Conservation (phyloP, 2,329 filamentous ascomycete genomes). For the Talaromyces islandicus region DNA sequence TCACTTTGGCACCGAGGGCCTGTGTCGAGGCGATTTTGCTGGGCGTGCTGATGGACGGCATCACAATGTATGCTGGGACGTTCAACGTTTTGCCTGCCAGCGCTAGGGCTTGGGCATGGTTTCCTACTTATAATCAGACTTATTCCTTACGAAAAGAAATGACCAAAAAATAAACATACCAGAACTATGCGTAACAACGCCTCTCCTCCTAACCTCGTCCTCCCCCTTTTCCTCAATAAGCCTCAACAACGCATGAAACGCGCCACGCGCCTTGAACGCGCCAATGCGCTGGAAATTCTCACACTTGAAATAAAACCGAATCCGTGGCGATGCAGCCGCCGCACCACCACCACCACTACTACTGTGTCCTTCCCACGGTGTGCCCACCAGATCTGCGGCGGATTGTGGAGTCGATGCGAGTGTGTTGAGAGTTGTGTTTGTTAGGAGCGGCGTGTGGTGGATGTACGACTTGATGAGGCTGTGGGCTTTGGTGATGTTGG, state of each 20-base stretch:
- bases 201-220: conserved; percentile 56
- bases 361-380: conserved; percentile 49
- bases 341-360: too few species aligned
- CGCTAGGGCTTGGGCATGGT: conserved; percentile 88
- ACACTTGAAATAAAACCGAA: conserved; percentile 88
- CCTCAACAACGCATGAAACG: conserved; percentile 75
- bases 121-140: conserved; percentile 53
- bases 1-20: conserved; percentile 68
- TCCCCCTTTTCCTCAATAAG: conserved; percentile 59
- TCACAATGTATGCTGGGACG: conserved; percentile 81
- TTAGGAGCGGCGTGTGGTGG: conserved; percentile 78
- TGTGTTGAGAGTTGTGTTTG: conserved; percentile 65
- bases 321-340: conserved; percentile 54
- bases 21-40: conserved; percentile 80
- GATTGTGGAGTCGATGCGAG: conserved; percentile 69
- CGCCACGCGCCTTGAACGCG: conserved; percentile 87
- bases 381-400: conserved; percentile 47
- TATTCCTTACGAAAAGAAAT: too few species aligned
- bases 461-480: conserved; percentile 67
- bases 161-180: conserved; percentile 45
- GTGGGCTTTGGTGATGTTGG: conserved; percentile 67
- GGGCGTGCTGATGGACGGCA: conserved; percentile 80
- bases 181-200: conserved; percentile 85
- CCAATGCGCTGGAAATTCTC: conserved; percentile 89
- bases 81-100: conserved; percentile 69